Percentiles rank a stretch among this genome's conserved stretches.
These are phyloP conservation scores for Brasenia schreberi DNA, from an alignment of 164 flowering plant genomes.

Conservation along the genomic window DNA sequence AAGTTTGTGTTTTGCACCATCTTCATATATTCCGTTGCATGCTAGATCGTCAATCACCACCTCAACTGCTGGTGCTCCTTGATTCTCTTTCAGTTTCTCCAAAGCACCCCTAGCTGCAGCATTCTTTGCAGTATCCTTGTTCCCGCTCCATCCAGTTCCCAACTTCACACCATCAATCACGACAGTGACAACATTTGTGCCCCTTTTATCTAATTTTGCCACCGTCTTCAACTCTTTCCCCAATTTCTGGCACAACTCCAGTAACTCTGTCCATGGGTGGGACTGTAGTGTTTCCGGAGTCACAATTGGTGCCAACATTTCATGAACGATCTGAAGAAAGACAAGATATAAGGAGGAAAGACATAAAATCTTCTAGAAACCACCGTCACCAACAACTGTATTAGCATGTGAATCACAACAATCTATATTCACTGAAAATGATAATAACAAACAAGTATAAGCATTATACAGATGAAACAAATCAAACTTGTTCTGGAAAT, in stretches of 20 bases:
- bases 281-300: slow-evolving; percentile 29
- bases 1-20: slow-evolving; percentile 45
- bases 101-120: slow-evolving; percentile 44
- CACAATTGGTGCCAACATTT: slow-evolving; percentile 47
- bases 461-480: too few species aligned
- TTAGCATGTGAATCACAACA: too few species aligned
- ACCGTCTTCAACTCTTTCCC: slow-evolving; percentile 36
- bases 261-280: slow-evolving; percentile 45
- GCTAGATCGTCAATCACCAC: not conserved
- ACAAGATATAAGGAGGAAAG: not conserved
- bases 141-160: slow-evolving; percentile 30
- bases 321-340: slow-evolving; percentile 28
- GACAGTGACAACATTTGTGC: slow-evolving; percentile 24
- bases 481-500: too few species aligned
- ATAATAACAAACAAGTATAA: too few species aligned
- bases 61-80: not conserved
- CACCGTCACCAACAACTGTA: too few species aligned
- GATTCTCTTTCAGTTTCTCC: slow-evolving; percentile 12
- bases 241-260: slow-evolving; percentile 47
- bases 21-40: slow-evolving; percentile 17
- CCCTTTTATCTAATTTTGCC: slow-evolving; percentile 21
- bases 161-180: slow-evolving; percentile 39
- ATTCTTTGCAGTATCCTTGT: slow-evolving; percentile 45
- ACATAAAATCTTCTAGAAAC: not conserved
- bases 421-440: too few species aligned